These are phyloP conservation scores for Verticillium nonalfalfae DNA, from an alignment of 2,329 filamentous ascomycete species.

Conservation along the genomic window DNA sequence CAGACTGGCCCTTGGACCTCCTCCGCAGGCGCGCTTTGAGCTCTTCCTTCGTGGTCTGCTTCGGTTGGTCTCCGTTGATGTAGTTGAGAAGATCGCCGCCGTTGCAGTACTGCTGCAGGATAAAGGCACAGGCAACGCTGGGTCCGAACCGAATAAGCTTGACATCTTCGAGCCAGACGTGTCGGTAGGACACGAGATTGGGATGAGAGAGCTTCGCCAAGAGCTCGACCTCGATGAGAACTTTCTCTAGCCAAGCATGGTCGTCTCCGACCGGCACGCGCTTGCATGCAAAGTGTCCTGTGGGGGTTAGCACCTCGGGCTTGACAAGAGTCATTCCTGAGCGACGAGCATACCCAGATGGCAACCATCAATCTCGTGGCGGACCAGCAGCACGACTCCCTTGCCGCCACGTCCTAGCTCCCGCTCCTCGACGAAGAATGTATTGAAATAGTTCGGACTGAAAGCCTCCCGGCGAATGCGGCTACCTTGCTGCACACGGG, in stretches of 20 bases:
- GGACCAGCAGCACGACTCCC: constrained; percentile 89
- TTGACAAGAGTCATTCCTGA: not conserved
- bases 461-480: constrained; percentile 84
- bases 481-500: constrained; percentile 45
- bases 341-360: constrained; percentile 46
- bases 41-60: constrained; percentile 68
- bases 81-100: constrained; percentile 84
- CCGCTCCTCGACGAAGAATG: constrained; percentile 85
- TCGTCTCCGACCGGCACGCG: constrained; percentile 93
- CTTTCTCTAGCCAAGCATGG: constrained; percentile 90
- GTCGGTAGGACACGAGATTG: constrained; percentile 92
- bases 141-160: constrained; percentile 82
- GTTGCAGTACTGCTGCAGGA: constrained; percentile 97
- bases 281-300: constrained; percentile 86
- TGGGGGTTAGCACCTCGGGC: constrained; percentile 6
- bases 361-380: constrained; percentile 86
- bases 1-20: constrained; percentile 69
- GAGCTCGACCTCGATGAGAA: constrained; percentile 87
- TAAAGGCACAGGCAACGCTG: constrained; percentile 89
- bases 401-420: constrained; percentile 87
- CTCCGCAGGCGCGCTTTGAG: constrained; percentile 83
- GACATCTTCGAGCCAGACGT: constrained; percentile 93
- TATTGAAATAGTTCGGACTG: constrained; percentile 85
- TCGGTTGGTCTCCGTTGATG: constrained; percentile 62
- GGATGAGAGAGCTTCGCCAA: constrained; percentile 88